Evolutionary conservation across 2,329 filamentous ascomycete genomes (phyloP).

Genomic region (Graphilbum ipis-grandicollis): DNA sequence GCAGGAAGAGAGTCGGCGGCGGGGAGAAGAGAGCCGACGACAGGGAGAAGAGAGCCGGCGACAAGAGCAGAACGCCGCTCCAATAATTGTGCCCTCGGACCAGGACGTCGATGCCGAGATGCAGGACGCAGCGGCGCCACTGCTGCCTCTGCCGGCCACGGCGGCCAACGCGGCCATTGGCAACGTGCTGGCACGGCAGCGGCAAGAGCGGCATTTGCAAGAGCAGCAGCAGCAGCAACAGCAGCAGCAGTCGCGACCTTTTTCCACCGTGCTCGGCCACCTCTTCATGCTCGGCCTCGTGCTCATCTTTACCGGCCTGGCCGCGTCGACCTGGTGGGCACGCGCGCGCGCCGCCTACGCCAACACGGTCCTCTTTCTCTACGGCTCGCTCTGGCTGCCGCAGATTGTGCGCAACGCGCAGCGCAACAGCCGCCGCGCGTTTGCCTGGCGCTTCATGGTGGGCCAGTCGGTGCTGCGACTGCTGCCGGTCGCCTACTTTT

Average conservation of each 20-base stretch:
- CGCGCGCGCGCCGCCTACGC: constrained; percentile 36
- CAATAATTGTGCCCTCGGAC: constrained; percentile 45
- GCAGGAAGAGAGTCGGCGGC: constrained; percentile 12
- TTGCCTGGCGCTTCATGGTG: constrained; percentile 81
- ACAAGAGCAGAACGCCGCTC: constrained; percentile 9
- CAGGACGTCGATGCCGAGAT: constrained; percentile 47
- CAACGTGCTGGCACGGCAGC: constrained; percentile 13
- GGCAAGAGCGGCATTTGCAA: constrained; percentile 11
- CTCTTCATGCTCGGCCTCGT: constrained; percentile 37
- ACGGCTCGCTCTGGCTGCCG: constrained; percentile 82
- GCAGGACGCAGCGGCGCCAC: constrained; percentile 12
- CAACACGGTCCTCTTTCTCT: constrained; percentile 50
- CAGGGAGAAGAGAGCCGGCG: not conserved
- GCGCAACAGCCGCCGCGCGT: constrained; percentile 77
- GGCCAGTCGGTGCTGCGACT: constrained; percentile 69
- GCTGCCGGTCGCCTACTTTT: constrained; percentile 73
- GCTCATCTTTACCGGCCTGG: constrained; percentile 39
- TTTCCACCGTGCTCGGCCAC: constrained; percentile 39
- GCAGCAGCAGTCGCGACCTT: constrained; percentile 16
- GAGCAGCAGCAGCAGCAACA: constrained; percentile 12
- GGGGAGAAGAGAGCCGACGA: constrained; percentile 12
- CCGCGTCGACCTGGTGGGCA: constrained; percentile 43
- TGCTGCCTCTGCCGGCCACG: constrained; percentile 10
- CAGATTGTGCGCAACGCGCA: constrained; percentile 83
- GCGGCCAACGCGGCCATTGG: constrained; percentile 9